Conservation (phyloP, 2,329 filamentous ascomycete genomes). For the Dactylellina sp. region DNA sequence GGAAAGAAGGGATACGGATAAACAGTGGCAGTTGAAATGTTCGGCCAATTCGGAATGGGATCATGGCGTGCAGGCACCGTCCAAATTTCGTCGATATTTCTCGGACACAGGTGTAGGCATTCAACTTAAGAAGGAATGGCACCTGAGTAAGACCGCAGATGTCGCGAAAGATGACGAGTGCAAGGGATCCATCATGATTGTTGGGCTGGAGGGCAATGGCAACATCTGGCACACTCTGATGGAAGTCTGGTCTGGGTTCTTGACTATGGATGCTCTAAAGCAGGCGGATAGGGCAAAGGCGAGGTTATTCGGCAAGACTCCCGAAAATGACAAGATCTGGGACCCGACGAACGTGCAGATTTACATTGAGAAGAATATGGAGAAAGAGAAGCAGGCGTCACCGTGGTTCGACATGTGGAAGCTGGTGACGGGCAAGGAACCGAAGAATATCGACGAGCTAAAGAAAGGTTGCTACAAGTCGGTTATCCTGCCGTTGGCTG, state of each 20-base stretch:
- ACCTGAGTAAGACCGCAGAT: conserved; percentile 52
- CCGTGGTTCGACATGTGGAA: conserved; percentile 59
- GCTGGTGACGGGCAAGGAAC: conserved; percentile 58
- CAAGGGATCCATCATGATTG: conserved; percentile 59
- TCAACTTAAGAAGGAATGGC: conserved; percentile 46
- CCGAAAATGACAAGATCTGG: background rate
- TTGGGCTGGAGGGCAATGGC: conserved; percentile 59
- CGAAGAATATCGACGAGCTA: conserved; percentile 58
- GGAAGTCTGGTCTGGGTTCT: conserved; percentile 61
- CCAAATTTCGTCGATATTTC: conserved; percentile 58
- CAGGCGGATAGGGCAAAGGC: conserved; percentile 57
- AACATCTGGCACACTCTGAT: conserved; percentile 61
- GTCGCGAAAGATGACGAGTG: conserved; percentile 20
- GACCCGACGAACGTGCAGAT: conserved; percentile 20
- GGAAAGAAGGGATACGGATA: background rate
- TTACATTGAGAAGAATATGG: conserved; percentile 31
- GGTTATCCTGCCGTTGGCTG: conserved; percentile 60
- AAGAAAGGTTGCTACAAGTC: conserved; percentile 58
- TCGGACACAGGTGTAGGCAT: conserved; percentile 59
- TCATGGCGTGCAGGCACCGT: conserved; percentile 53
- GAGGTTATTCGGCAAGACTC: conserved; percentile 42
- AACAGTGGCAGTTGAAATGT: conserved; percentile 22
- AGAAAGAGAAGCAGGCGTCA: conserved; percentile 47
- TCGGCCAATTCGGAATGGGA: conserved; percentile 10
- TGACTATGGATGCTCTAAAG: conserved; percentile 59